phyloP scores from a whole-genome alignment of 1,139 yeast genomes.

The Kodamaea sp. region DNA sequence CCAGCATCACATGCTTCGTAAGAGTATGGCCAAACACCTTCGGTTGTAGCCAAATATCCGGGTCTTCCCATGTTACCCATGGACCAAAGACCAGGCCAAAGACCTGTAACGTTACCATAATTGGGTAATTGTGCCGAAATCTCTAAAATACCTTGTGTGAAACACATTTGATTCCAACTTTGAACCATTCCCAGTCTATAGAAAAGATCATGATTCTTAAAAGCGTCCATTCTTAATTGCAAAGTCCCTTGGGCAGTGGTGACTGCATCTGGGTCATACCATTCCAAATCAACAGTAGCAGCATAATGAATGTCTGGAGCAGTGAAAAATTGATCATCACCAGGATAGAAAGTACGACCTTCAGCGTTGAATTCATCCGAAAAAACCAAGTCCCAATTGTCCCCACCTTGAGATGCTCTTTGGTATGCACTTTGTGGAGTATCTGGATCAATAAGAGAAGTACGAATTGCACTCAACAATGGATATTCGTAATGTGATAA shows the following conservation, averaged over 20 bases:
- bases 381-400: conserved; percentile 67
- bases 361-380: conserved; percentile 81
- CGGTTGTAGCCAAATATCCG: conserved; percentile 73
- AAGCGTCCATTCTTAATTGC: conserved; percentile 68
- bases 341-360: conserved; percentile 78
- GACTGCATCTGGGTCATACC: conserved; percentile 85
- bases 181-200: conserved; percentile 86
- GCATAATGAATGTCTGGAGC: conserved; percentile 75
- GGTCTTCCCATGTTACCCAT: conserved; percentile 85
- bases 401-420: conserved; percentile 49
- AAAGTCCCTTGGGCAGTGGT: conserved; percentile 67
- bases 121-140: conserved; percentile 71
- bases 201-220: conserved; percentile 61
- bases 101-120: conserved; percentile 62
- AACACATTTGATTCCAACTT: conserved; percentile 79
- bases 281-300: conserved; percentile 79
- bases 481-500: conserved; percentile 61
- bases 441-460: conserved; percentile 67
- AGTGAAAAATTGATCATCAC: conserved; percentile 81
- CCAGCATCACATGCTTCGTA: conserved; percentile 83
- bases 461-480: conserved; percentile 57
- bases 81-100: conserved; percentile 93
- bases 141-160: conserved; percentile 71
- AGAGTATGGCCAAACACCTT: conserved; percentile 90
- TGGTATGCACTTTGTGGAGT: conserved; percentile 59